Conservation (phyloP, 768 basidiomycete genomes). For the Clitopilus hobsonii region DNA sequence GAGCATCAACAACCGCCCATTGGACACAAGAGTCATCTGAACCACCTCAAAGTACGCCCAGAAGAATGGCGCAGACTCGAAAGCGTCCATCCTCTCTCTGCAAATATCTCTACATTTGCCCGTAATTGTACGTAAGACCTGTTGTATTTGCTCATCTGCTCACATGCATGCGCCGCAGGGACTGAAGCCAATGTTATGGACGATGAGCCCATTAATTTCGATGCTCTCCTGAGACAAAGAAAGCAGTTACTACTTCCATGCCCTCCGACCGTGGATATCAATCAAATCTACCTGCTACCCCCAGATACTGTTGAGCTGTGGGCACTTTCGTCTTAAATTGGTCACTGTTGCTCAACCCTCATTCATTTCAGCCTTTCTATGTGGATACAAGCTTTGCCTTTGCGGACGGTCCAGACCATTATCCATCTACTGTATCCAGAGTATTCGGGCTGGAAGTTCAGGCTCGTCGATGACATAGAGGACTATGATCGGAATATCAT, state of each 20-base stretch:
- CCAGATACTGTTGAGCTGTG: slow-evolving; percentile 42
- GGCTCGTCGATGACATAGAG: slow-evolving; percentile 19
- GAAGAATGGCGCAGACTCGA: slow-evolving; percentile 51
- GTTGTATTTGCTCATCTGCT: not conserved
- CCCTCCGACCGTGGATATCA: slow-evolving; percentile 27
- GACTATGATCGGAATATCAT: slow-evolving; percentile 37
- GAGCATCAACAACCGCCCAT: slow-evolving; percentile 28
- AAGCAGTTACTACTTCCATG: slow-evolving; percentile 40
- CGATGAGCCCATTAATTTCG: slow-evolving; percentile 20
- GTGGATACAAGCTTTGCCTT: slow-evolving; percentile 48
- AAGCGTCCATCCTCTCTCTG: slow-evolving; percentile 31
- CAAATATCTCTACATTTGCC: slow-evolving; percentile 21
- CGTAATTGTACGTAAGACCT: not conserved
- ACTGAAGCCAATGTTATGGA: slow-evolving; percentile 19
- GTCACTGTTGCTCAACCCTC: slow-evolving; percentile 6
- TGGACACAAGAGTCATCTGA: slow-evolving; percentile 43
- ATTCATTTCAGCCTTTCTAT: slow-evolving; percentile 31
- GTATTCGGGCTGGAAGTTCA: slow-evolving; percentile 37
- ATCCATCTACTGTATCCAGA: slow-evolving; percentile 41
- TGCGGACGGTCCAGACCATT: slow-evolving; percentile 44
- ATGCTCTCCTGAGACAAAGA: slow-evolving; percentile 23
- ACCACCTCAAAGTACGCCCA: slow-evolving; percentile 37
- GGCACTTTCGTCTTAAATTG: slow-evolving; percentile 3
- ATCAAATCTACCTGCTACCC: slow-evolving; percentile 26
- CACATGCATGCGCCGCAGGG: not conserved